phyloP scores from a whole-genome alignment of 257 asterid genomes.

The Plantago ovata region DNA sequence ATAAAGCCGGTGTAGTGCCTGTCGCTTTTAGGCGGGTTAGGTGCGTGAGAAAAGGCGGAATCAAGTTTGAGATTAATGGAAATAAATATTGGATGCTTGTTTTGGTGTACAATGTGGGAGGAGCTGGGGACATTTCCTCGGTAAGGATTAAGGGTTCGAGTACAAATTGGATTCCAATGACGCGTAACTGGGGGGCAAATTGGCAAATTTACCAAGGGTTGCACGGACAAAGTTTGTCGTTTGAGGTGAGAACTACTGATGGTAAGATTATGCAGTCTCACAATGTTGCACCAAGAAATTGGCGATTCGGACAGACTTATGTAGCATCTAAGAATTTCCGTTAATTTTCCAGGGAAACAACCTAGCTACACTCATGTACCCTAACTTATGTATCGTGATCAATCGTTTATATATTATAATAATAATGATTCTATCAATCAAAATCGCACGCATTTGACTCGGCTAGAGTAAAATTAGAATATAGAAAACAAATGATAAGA shows the following conservation, averaged over 20 bases:
- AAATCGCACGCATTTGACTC: too few relatives aligned
- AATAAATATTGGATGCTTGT: constrained; percentile 26
- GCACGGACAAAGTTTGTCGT: constrained; percentile 19
- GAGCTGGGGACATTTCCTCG: constrained; percentile 32
- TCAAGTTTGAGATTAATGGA: constrained; percentile 32
- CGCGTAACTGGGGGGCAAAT: constrained; percentile 38
- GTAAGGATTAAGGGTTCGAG: constrained; percentile 24
- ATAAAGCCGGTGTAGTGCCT: constrained; percentile 37
- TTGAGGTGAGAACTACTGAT: constrained; percentile 23
- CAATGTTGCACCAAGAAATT: constrained; percentile 18
- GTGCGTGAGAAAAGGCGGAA: constrained; percentile 33
- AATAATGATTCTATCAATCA: too few relatives aligned
- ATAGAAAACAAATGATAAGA: too few relatives aligned
- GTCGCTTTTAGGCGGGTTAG: constrained; percentile 24
- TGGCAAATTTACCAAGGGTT: constrained; percentile 22
- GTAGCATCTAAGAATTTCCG: constrained; percentile 17
- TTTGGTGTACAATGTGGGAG: constrained; percentile 37
- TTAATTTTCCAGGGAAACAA: too few relatives aligned
- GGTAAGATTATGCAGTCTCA: constrained; percentile 9
- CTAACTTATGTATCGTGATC: too few relatives aligned
- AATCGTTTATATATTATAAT: too few relatives aligned
- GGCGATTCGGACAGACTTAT: constrained; percentile 21
- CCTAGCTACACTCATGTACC: too few relatives aligned
- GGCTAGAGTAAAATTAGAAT: too few relatives aligned
- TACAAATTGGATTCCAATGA: constrained; percentile 25